Evolutionary conservation across 495 filamentous ascomycete genomes (phyloP).

Genomic region (Paragyromitra xinjiangensis): DNA sequence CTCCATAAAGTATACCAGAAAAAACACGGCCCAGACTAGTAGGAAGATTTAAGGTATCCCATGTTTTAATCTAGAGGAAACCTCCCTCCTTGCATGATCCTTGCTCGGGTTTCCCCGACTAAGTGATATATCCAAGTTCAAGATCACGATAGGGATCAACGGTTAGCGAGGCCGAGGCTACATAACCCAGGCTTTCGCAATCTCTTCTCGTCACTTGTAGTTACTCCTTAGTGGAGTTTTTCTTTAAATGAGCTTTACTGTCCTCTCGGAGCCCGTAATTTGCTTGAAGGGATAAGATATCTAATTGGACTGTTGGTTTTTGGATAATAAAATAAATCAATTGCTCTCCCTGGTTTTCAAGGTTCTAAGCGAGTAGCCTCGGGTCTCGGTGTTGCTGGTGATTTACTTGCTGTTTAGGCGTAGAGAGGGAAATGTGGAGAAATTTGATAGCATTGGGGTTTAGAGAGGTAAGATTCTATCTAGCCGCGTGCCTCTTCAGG

Average conservation of each 20-base stretch:
- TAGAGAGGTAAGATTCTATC: background rate
- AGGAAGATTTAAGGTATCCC: constrained; percentile 1
- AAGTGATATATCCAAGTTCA: background rate
- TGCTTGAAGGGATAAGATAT: background rate
- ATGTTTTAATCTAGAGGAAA: constrained; percentile 8
- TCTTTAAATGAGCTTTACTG: background rate
- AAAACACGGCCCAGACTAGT: background rate
- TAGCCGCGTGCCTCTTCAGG: background rate
- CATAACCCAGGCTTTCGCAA: background rate
- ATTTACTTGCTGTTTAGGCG: background rate
- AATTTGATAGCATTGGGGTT: background rate
- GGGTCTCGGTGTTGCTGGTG: background rate
- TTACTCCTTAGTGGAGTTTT: background rate
- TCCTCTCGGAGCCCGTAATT: background rate
- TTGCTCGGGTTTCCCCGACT: constrained; percentile 2
- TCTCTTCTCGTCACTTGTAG: background rate
- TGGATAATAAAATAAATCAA: background rate
- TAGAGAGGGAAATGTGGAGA: background rate
- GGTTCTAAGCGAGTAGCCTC: background rate
- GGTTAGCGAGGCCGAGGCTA: background rate
- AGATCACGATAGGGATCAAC: background rate
- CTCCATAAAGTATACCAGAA: background rate
- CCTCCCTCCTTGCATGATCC: constrained; percentile 6
- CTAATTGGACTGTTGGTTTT: background rate
- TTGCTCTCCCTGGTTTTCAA: background rate